Evolutionary conservation across 2,329 filamentous ascomycete genomes (phyloP).

Genomic region (Hyphodiscus sp.): DNA sequence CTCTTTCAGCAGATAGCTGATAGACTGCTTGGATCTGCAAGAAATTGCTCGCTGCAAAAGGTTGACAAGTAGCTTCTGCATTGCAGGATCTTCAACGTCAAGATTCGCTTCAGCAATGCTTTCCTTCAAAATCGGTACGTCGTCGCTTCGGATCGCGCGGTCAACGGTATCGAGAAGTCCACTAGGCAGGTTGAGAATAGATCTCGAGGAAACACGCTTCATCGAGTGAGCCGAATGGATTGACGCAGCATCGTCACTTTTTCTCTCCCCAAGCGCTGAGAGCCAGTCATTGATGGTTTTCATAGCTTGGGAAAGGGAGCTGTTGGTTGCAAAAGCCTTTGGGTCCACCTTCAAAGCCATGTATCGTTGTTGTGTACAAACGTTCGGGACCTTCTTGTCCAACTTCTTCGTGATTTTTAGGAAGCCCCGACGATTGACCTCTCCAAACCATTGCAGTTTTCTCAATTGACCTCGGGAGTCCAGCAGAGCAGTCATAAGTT

Average conservation of each 20-base stretch:
- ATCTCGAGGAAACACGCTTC: conserved; percentile 68
- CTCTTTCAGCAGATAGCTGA: conserved; percentile 62
- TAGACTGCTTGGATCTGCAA: conserved; percentile 59
- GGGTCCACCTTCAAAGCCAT: conserved; percentile 86
- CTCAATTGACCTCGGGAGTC: conserved; percentile 82
- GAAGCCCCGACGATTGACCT: conserved; percentile 92
- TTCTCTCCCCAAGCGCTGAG: conserved; percentile 70
- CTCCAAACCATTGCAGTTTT: conserved; percentile 95
- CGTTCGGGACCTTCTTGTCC: conserved; percentile 82
- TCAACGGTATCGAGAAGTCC: conserved; percentile 66
- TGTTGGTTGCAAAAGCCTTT: conserved; percentile 76
- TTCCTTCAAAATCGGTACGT: conserved; percentile 49
- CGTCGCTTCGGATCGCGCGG: conserved; percentile 62
- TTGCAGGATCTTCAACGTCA: conserved; percentile 43
- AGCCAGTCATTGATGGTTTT: conserved; percentile 85
- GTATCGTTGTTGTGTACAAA: conserved; percentile 76
- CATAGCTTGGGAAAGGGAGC: conserved; percentile 50
- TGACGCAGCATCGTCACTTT: conserved; percentile 70
- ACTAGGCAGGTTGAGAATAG: conserved; percentile 64
- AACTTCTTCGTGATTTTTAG: conserved; percentile 99
- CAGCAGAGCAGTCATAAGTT: conserved; percentile 81
- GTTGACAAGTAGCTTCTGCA: conserved; percentile 69
- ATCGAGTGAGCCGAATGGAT: conserved; percentile 64
- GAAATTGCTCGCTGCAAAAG: conserved; percentile 73
- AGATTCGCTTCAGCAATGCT: conserved; percentile 53